A percentile compares a stretch with the other conserved stretches of the same genome.
Conservation (phyloP, 805 yeast species). For the Danielia oregonensis region DNA sequence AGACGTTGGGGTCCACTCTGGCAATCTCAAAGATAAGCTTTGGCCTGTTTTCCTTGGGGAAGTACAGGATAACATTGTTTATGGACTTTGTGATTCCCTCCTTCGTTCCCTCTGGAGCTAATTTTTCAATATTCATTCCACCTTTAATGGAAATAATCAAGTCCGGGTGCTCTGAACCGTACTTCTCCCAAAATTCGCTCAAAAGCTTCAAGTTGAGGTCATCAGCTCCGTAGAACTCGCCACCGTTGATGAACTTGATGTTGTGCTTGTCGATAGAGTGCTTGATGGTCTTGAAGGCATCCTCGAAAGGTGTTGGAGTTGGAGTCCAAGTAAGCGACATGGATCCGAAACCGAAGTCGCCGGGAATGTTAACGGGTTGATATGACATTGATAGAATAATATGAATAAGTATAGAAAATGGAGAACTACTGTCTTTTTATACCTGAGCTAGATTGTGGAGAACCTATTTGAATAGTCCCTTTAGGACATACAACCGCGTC, state of each 20-base stretch:
- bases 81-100: slow-evolving; percentile 48
- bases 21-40: slow-evolving; percentile 59
- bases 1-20: slow-evolving; percentile 56
- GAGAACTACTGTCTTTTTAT: no score
- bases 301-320: slow-evolving; percentile 48
- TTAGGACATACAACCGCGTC: no score
- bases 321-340: slow-evolving; percentile 79
- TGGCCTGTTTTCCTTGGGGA: slow-evolving; percentile 32
- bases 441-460: no score
- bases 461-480: no score
- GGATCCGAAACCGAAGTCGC: slow-evolving; percentile 64
- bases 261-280: slow-evolving; percentile 40
- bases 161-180: slow-evolving; percentile 49
- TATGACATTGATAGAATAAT: slow-evolving; percentile 2
- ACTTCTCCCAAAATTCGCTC: slow-evolving; percentile 55
- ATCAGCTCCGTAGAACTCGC: slow-evolving; percentile 70
- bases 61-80: slow-evolving; percentile 32
- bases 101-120: slow-evolving; percentile 47
- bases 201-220: slow-evolving; percentile 53
- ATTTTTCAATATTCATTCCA: slow-evolving; percentile 35
- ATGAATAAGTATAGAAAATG: no score
- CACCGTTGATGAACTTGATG: slow-evolving; percentile 60
- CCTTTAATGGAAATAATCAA: slow-evolving; percentile 70
- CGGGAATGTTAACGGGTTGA: slow-evolving; percentile 15
- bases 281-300: slow-evolving; percentile 52